Evolutionary conservation across 805 yeast species (phyloP).

Genomic region (Kazachstania bromeliacearum): DNA sequence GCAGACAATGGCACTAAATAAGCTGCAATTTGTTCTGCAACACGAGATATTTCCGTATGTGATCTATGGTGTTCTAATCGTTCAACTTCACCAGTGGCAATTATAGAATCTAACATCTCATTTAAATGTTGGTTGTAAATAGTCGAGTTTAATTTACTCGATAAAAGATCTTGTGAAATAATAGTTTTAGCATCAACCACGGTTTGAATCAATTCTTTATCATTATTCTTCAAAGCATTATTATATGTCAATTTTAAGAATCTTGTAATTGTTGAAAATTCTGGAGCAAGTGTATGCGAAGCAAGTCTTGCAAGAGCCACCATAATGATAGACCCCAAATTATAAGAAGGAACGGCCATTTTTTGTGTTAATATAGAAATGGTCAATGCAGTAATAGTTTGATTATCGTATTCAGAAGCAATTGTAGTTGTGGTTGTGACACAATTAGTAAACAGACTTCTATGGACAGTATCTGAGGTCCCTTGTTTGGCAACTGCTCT

Average conservation of each 20-base stretch:
- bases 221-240: constrained; percentile 36
- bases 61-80: constrained; percentile 71
- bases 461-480: constrained; percentile 15
- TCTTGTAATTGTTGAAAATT: constrained; percentile 53
- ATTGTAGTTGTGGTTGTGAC: constrained; percentile 59
- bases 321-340: constrained; percentile 46
- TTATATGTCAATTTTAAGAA: constrained; percentile 44
- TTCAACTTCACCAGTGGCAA: constrained; percentile 72
- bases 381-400: constrained; percentile 64
- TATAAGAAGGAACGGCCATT: constrained; percentile 39
- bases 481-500: constrained; percentile 8
- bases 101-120: constrained; percentile 57
- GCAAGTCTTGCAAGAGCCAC: constrained; percentile 57
- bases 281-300: constrained; percentile 51
- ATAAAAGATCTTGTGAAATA: constrained; percentile 32
- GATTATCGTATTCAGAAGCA: constrained; percentile 56
- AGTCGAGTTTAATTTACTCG: constrained; percentile 23
- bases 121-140: constrained; percentile 50
- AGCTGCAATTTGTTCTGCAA: constrained; percentile 57
- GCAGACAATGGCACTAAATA: constrained; percentile 67
- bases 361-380: constrained; percentile 79
- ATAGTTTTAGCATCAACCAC: constrained; percentile 43
- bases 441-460: constrained; percentile 44
- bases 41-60: constrained; percentile 57
- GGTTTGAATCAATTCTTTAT: constrained; percentile 28